A percentile compares a stretch with the other conserved stretches of the same genome.
These are phyloP conservation scores for Mycosphaerella sp. DNA, from an alignment of 2,329 filamentous ascomycete species.

Conservation along the genomic window DNA sequence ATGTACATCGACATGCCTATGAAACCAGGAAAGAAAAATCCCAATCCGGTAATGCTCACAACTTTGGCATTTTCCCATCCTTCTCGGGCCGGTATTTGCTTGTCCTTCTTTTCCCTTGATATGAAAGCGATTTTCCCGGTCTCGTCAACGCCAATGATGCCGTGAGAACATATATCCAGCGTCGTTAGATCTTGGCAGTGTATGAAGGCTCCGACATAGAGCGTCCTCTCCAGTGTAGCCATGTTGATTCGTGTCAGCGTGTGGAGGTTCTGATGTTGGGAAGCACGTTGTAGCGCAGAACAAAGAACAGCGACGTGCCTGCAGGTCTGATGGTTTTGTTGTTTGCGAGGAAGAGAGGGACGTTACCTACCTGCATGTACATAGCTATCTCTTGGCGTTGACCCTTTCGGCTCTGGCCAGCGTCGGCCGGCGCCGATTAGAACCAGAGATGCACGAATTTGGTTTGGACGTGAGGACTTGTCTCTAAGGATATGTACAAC, in stretches of 20 bases:
- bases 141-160: constrained; percentile 48
- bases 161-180: constrained; percentile 46
- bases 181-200: constrained; percentile 47
- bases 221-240: constrained; percentile 27
- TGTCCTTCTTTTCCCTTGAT: constrained; percentile 31
- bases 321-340: background rate
- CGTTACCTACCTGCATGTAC: background rate
- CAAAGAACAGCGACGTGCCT: background rate
- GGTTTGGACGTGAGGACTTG: background rate
- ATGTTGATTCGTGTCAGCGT: background rate
- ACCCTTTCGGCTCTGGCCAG: background rate
- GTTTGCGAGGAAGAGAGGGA: constrained; percentile 1
- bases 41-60: constrained; percentile 40
- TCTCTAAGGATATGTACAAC: background rate
- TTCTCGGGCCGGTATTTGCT: constrained; percentile 17
- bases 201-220: constrained; percentile 59
- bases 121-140: constrained; percentile 48
- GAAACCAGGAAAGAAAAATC: constrained; percentile 81
- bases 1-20: constrained; percentile 50
- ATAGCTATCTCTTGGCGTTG: background rate
- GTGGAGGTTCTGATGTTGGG: background rate
- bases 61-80: constrained; percentile 40
- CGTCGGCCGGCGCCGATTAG: background rate
- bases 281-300: background rate
- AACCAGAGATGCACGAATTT: background rate